A percentile compares a stretch with the other conserved stretches of the same genome.
phyloP scores from a whole-genome alignment of 2,329 filamentous ascomycete genomes.

The Emergomyces pasteurianus region DNA sequence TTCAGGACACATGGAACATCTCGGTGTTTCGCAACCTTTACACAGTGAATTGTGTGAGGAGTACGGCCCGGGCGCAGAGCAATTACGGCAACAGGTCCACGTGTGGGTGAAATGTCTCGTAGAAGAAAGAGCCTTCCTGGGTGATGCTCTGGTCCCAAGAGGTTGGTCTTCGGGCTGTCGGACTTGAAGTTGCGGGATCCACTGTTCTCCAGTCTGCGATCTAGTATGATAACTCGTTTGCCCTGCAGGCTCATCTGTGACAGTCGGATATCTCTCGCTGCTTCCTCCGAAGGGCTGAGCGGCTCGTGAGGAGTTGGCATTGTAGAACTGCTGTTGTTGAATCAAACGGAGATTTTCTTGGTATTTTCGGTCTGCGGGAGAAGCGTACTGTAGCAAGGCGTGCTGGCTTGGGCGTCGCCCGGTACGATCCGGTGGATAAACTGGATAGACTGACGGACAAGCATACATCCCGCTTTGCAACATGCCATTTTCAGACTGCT shows the following conservation, averaged over 20 bases:
- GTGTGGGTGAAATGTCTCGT: conserved; percentile 2
- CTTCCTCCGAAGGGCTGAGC: neutral
- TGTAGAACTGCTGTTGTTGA: conserved; percentile 2
- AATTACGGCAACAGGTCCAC: conserved; percentile 10
- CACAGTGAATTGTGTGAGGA: conserved; percentile 5
- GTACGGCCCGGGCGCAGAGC: conserved; percentile 4
- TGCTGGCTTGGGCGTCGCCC: conserved; percentile 8
- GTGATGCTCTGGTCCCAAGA: neutral
- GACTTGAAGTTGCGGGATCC: too few species aligned
- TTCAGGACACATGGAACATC: conserved; percentile 4
- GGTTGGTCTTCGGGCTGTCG: neutral
- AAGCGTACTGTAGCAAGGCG: conserved; percentile 10
- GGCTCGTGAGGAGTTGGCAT: neutral
- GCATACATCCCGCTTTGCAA: conserved; percentile 8
- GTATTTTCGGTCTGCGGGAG: conserved; percentile 3
- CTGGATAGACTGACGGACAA: conserved; percentile 7
- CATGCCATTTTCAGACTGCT: conserved; percentile 3
- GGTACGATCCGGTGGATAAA: conserved; percentile 8
- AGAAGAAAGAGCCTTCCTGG: neutral
- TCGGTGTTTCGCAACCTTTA: conserved; percentile 4
- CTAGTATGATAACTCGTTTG: neutral
- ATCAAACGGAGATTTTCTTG: conserved; percentile 4
- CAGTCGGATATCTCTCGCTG: neutral
- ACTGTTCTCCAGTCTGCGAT: neutral
- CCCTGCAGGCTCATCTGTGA: neutral